phyloP scores from a whole-genome alignment of 2,329 filamentous ascomycete genomes.

The Emergomyces africanus region DNA sequence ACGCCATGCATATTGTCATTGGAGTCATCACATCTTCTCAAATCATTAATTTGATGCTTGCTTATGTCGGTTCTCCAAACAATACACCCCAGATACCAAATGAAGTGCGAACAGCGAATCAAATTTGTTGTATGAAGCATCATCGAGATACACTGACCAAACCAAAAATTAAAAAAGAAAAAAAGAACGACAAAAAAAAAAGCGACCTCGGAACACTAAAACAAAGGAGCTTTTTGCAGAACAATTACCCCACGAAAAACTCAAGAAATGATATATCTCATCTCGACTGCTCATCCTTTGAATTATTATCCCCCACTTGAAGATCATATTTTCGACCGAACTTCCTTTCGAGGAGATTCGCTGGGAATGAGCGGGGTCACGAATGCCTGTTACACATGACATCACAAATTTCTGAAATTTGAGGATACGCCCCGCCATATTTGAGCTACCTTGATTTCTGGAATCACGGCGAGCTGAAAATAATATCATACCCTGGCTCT shows the following conservation, averaged over 20 bases:
- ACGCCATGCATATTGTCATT: too few relatives aligned
- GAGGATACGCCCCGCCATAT: neutral
- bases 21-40: neutral
- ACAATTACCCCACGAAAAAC: neutral
- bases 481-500: neutral
- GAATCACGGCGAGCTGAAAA: neutral
- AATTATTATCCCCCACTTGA: neutral
- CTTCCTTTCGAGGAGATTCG: neutral
- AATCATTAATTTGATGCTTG: neutral
- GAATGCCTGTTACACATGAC: neutral
- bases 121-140: neutral
- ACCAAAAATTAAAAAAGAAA: too few relatives aligned
- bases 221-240: neutral
- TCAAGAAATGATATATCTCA: neutral
- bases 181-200: neutral
- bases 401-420: conserved; percentile 1
- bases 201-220: neutral
- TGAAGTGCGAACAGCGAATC: neutral
- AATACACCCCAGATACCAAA: neutral
- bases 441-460: neutral
- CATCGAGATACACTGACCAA: neutral
- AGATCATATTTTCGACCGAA: neutral
- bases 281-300: neutral
- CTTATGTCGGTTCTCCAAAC: neutral
- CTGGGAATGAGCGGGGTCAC: neutral